Conservation (phyloP, 139 green algal genomes). For the Klebsormidium nitens region DNA sequence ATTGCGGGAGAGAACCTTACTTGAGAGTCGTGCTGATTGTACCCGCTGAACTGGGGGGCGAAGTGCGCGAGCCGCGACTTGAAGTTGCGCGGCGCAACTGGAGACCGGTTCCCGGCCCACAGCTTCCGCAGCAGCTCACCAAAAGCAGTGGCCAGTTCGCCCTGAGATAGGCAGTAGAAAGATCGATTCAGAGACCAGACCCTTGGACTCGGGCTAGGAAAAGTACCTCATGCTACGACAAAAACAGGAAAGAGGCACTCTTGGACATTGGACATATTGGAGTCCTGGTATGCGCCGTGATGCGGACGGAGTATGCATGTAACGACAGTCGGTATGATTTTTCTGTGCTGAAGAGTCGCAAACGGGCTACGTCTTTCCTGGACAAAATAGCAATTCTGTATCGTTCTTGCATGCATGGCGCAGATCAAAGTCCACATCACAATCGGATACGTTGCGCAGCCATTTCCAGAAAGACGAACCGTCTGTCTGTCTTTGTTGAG, state of each 20-base stretch:
- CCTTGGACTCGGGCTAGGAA: too few relatives aligned
- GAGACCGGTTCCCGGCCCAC: constrained; percentile 60
- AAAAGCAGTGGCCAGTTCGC: constrained; percentile 85
- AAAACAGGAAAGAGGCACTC: too few relatives aligned
- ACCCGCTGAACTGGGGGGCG: constrained; percentile 86
- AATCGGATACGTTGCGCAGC: neutral
- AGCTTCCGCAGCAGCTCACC: constrained; percentile 72
- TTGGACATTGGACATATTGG: too few relatives aligned
- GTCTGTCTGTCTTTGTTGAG: neutral
- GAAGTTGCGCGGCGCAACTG: constrained; percentile 63
- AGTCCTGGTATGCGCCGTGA: too few relatives aligned
- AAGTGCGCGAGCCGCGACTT: constrained; percentile 77
- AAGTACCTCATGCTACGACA: too few relatives aligned
- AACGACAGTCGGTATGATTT: too few relatives aligned
- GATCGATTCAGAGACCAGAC: too few relatives aligned
- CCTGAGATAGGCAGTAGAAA: too few relatives aligned
- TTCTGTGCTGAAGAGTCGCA: neutral
- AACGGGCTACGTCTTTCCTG: neutral
- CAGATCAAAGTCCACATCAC: neutral
- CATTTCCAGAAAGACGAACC: neutral
- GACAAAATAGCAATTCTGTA: neutral
- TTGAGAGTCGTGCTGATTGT: constrained; percentile 88
- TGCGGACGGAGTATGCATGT: too few relatives aligned
- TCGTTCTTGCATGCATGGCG: neutral
- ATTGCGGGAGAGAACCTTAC: constrained; percentile 5